These are phyloP conservation scores for Hymenoscyphus salicellus DNA, from an alignment of 2,329 filamentous ascomycete species.

Conservation along the genomic window DNA sequence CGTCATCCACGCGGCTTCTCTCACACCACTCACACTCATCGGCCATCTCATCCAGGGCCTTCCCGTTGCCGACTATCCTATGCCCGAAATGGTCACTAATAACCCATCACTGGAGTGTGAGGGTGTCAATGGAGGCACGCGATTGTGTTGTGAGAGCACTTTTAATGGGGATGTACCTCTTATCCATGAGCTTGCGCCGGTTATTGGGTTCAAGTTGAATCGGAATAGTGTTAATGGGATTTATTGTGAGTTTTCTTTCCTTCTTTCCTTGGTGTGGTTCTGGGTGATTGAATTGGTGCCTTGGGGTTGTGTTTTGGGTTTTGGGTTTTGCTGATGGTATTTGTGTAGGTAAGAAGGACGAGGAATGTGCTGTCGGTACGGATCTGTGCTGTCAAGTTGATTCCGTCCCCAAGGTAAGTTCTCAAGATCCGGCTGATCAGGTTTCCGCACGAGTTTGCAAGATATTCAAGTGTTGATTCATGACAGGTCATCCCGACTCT, in stretches of 20 bases:
- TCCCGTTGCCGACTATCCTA: constrained; percentile 7
- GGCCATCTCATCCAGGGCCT: constrained; percentile 4
- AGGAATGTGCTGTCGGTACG: constrained; percentile 8
- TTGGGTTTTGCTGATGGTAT: neutral
- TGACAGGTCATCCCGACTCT: constrained; percentile 9
- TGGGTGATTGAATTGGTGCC: too few species aligned
- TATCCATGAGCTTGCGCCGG: constrained; percentile 15
- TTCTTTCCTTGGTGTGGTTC: neutral
- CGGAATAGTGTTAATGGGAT: constrained; percentile 24
- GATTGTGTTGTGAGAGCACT: constrained; percentile 19
- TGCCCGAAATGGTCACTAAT: constrained; percentile 14
- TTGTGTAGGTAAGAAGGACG: neutral
- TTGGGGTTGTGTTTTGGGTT: too few species aligned
- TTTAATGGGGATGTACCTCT: constrained; percentile 23
- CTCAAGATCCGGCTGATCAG: neutral
- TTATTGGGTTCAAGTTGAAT: constrained; percentile 18
- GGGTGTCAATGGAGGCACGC: constrained; percentile 18
- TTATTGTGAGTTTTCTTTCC: constrained; percentile 17
- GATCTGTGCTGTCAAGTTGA: constrained; percentile 23
- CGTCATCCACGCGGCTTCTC: neutral
- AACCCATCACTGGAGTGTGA: constrained; percentile 18
- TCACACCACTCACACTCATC: constrained; percentile 12
- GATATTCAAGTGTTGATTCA: neutral
- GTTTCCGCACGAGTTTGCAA: neutral
- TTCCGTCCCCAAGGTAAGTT: constrained; percentile 16